Evolutionary conservation across 2,329 filamentous ascomycete species (phyloP), one percentile per base, ranked within the genome.

Genomic region (Beauveria bassiana): DNA sequence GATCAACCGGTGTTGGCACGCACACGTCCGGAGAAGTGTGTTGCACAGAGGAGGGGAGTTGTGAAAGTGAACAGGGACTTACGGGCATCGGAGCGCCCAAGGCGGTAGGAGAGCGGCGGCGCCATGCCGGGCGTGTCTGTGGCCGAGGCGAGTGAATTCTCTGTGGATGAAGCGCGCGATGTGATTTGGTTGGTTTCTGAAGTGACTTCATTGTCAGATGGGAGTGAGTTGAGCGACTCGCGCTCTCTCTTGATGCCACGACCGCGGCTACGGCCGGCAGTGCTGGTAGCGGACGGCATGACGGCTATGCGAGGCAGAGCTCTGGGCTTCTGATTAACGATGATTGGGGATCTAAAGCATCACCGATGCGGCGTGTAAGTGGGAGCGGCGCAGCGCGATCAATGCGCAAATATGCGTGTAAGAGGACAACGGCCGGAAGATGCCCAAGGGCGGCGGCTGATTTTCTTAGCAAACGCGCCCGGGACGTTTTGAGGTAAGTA

Each of bases 11-110:
- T 49, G n/a, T 42, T 40, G 26, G 22, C 16, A 3, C 0, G 24
- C 45, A 47, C 43, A 20, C n/a, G 12, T 10, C 5, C 18, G 6
- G 24, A 45, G 28, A 26, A 31, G 18, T 16, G 8, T 38, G 22
- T 28, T 22, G 40, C 18, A 16, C 46, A 8, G 16, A 38, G 20
- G 26, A 20, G 4, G 31, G 10, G n/a, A 8, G 31, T 26, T 31
- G 56, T 51, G 56, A 59, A 52, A 59, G 61, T 20, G 53, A 43
- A 9, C 49, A 56, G 52, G 2, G 16, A 74, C 75, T 71, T 63
- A 76, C 75, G 75, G 38, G 75, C 75, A 68, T 77, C 70, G 31
- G 75, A 77, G 61, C 75, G 68, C 20, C 68, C 68, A 24, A 70
- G 65, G 5, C 66, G 69, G 56, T 67, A 65, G 18, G 56, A 51